Base-by-base conservation (phyloP, 495 filamentous ascomycete genomes). In the Daldinia bambusicola region DNA sequence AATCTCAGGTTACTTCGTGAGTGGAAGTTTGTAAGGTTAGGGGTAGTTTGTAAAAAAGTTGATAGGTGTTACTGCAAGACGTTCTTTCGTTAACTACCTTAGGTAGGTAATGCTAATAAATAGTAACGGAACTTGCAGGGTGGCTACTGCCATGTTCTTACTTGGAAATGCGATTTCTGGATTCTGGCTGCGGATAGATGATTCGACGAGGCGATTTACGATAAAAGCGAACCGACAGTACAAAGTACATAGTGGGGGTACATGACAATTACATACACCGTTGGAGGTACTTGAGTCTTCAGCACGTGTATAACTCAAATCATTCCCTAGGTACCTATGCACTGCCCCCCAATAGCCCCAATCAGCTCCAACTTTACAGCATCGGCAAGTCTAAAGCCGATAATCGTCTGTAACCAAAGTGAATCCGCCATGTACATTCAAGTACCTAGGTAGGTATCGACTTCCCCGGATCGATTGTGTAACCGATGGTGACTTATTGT, bases 291-390 rank as follows among this genome's bases (percentile, higher is more conserved):
- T n/a, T n/a, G n/a, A n/a, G n/a, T n/a, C 32, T 34, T 34, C 4
- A 34, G 32, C 32, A 34, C 4, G 32, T 34, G 7, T 34, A 34
- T 34, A 7, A 34, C n/a, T n/a, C n/a, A n/a, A n/a, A n/a, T n/a
- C n/a, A n/a, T n/a, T n/a, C n/a, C n/a, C 7, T 50, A 58, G 32
- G 55, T 58, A 41, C 36, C n/a, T 34, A 34, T 34, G 63, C 63
- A 66, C 63, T 37, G 69, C 69, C 69, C 69, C 48, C 40, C 69
- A n/a, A n/a, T n/a, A n/a, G n/a, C 69, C 69, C 48, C 40, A 43
- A 37, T 52, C 37, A 48, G 56, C 56, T 71, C 43, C 43, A 48
- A 18, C 43, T 22, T 48, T 16, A 16, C 52, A 30, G 48, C 58
- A 57, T 72, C 70, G 70, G 64, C 64, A 56, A 61, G 55, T 60